Conservation (phyloP, 352 stramenopile species). For the Phytophthora aleatoria region DNA sequence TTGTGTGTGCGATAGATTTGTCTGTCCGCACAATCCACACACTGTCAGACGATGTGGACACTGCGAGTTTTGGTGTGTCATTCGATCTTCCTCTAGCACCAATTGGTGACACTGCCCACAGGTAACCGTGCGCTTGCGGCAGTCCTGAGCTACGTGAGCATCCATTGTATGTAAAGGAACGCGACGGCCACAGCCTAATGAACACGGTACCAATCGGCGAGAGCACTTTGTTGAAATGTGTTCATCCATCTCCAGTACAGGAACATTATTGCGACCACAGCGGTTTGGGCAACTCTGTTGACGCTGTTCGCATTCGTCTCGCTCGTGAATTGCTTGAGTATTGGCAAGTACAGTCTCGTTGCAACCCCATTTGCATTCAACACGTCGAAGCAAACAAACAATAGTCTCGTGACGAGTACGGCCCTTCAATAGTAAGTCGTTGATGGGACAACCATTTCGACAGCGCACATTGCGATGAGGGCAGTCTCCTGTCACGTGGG, state of each 20-base stretch:
- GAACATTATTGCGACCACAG: slow-evolving; percentile 43
- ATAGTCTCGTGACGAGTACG: slow-evolving; percentile 52
- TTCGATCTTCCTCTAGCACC: slow-evolving; percentile 45
- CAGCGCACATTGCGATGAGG: slow-evolving; percentile 60
- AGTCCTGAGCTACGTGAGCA: slow-evolving; percentile 41
- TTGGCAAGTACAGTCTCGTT: slow-evolving; percentile 53
- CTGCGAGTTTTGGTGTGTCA: slow-evolving; percentile 33
- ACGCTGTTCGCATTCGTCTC: slow-evolving; percentile 55
- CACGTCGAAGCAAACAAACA: slow-evolving; percentile 51
- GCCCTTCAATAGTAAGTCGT: slow-evolving; percentile 44
- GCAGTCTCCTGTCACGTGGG: slow-evolving; percentile 54
- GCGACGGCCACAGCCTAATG: slow-evolving; percentile 52
- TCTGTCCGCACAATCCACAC: slow-evolving; percentile 61
- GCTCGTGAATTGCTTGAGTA: slow-evolving; percentile 51
- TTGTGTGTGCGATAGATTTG: slow-evolving; percentile 34
- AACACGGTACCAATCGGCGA: slow-evolving; percentile 43
- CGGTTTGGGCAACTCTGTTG: slow-evolving; percentile 56
- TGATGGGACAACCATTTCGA: slow-evolving; percentile 63
- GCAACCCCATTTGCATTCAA: slow-evolving; percentile 65
- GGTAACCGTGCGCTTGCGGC: slow-evolving; percentile 43
- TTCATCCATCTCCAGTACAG: slow-evolving; percentile 41
- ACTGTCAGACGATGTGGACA: slow-evolving; percentile 53
- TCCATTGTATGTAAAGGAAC: slow-evolving; percentile 57
- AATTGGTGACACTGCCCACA: slow-evolving; percentile 43
- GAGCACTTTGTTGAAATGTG: slow-evolving; percentile 43